Conservation (phyloP, 768 basidiomycete genomes). For the Auriscalpium orientale region DNA sequence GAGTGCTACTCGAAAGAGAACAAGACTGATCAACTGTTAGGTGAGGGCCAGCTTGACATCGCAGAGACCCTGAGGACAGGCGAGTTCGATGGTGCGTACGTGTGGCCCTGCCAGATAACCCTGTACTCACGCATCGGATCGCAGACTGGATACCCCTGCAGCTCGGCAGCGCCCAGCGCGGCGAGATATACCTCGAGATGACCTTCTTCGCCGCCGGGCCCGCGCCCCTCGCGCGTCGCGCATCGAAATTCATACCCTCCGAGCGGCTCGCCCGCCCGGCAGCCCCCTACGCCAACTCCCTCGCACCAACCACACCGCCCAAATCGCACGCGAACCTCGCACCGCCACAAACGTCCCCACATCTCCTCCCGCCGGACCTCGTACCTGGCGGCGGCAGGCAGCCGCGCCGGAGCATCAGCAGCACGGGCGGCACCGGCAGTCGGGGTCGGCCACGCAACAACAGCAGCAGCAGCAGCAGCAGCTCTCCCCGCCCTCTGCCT, state of each 20-base stretch:
- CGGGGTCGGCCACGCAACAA: background rate
- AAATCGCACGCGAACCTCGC: background rate
- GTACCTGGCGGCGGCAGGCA: background rate
- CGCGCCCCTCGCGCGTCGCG: constrained; percentile 30
- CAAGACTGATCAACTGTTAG: constrained; percentile 65
- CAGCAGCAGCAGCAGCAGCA: background rate
- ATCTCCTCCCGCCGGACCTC: background rate
- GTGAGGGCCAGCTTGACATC: constrained; percentile 69
- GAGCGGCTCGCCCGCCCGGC: constrained; percentile 9
- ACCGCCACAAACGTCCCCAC: background rate
- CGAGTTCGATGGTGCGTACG: constrained; percentile 79
- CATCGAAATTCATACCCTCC: constrained; percentile 21
- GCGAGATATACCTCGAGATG: constrained; percentile 89
- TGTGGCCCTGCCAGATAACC: background rate
- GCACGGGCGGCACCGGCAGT: background rate
- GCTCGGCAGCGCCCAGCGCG: constrained; percentile 57
- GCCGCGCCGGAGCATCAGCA: background rate
- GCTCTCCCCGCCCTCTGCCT: background rate
- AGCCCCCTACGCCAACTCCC: background rate
- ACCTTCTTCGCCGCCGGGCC: constrained; percentile 79
- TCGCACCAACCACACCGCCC: background rate
- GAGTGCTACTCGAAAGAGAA: constrained; percentile 79
- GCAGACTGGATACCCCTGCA: constrained; percentile 65
- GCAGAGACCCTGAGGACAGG: constrained; percentile 73
- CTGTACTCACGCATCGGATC: background rate